A percentile compares a stretch with the other conserved stretches of the same genome.
Conservation (phyloP, 371 early-diverging fungal genomes). For the Mucor indicus region DNA sequence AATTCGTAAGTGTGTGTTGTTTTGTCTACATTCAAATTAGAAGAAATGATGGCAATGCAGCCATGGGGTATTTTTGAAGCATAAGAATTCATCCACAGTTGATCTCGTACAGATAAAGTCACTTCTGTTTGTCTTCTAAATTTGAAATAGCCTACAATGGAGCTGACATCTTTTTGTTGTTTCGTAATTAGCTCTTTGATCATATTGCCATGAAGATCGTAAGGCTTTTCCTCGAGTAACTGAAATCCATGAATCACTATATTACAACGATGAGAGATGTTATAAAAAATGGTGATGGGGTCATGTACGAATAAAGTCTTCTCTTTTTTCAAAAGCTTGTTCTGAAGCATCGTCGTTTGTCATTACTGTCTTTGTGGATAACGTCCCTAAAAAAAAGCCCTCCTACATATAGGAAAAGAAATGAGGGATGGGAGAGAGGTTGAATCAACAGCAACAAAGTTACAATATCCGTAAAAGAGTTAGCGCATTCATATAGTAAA, state of each 20-base stretch:
- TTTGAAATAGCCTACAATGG: constrained; percentile 20
- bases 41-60: constrained; percentile 16
- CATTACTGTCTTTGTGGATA: constrained; percentile 8
- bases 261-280: not conserved
- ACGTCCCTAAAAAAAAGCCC: constrained; percentile 17
- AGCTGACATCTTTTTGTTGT: constrained; percentile 4
- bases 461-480: constrained; percentile 16
- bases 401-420: constrained; percentile 7
- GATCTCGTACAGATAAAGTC: constrained; percentile 10
- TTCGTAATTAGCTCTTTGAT: not conserved
- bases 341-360: constrained; percentile 16
- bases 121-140: constrained; percentile 12
- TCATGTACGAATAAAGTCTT: constrained; percentile 18
- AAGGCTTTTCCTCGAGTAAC: constrained; percentile 12
- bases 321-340: constrained; percentile 9
- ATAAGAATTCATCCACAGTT: constrained; percentile 12
- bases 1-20: constrained; percentile 18
- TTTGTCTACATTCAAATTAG: not conserved
- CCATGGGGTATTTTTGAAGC: constrained; percentile 11
- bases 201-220: constrained; percentile 9
- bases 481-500: constrained; percentile 21
- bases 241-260: constrained; percentile 26
- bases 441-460: not conserved
- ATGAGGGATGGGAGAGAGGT: too few relatives aligned
- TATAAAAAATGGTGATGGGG: not conserved